A percentile compares a stretch with the other conserved stretches of the same genome.
Conservation (phyloP, 768 basidiomycete genomes). For the Pisolithus albus region DNA sequence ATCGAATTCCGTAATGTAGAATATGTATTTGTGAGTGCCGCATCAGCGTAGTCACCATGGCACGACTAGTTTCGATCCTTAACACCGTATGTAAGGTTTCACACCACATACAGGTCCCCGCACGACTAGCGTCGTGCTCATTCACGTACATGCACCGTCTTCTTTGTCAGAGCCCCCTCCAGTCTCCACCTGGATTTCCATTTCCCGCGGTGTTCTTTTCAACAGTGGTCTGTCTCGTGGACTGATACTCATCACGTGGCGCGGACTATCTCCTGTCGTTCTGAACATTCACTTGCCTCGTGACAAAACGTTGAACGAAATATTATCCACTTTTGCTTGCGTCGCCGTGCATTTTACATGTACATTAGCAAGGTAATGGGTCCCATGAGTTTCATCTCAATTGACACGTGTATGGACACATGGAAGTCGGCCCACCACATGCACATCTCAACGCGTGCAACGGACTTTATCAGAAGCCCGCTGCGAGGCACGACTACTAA, state of each 20-base stretch:
- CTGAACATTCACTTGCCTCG: slow-evolving; percentile 7
- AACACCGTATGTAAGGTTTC: slow-evolving; percentile 25
- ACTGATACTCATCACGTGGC: not conserved
- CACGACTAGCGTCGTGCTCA: slow-evolving; percentile 22
- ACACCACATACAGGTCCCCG: slow-evolving; percentile 34
- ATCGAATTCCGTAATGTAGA: slow-evolving; percentile 30
- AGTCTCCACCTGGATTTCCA: slow-evolving; percentile 27
- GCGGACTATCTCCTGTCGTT: not conserved
- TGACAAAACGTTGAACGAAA: slow-evolving; percentile 21
- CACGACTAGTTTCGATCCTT: slow-evolving; percentile 22
- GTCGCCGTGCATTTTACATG: not conserved
- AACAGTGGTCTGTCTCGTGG: slow-evolving; percentile 9
- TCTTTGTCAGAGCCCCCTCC: slow-evolving; percentile 23
- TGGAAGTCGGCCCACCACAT: slow-evolving; percentile 9
- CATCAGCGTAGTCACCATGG: slow-evolving; percentile 15
- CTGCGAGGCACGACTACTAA: slow-evolving; percentile 3
- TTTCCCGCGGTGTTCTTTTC: slow-evolving; percentile 25
- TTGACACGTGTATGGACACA: slow-evolving; percentile 19
- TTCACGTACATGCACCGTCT: slow-evolving; percentile 29
- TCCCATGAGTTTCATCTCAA: slow-evolving; percentile 13
- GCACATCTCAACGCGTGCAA: slow-evolving; percentile 2
- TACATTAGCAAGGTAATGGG: slow-evolving; percentile 1
- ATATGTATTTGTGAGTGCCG: slow-evolving; percentile 31
- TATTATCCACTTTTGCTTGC: slow-evolving; percentile 7
- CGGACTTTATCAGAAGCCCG: slow-evolving; percentile 4